Evolutionary conservation across 306 rosid species (phyloP).

Genomic region (barrel medic (Medicago truncatula)): DNA sequence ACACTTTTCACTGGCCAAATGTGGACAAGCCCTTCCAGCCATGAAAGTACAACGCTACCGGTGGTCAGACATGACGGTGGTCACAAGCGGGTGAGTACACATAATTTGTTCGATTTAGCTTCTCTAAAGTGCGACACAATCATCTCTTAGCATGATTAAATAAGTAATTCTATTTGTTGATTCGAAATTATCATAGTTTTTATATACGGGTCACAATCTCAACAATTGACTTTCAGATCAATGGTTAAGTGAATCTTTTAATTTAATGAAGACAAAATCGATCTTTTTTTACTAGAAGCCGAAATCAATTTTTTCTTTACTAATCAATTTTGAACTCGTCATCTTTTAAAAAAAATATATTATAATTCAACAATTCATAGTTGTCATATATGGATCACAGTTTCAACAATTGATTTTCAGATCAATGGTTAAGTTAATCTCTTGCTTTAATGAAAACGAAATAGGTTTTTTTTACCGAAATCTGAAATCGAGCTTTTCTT

Average conservation of each 20-base stretch:
- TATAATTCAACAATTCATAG: too few species aligned
- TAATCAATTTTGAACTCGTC: background rate
- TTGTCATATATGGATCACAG: too few species aligned
- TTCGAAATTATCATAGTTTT: background rate
- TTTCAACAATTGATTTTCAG: too few species aligned
- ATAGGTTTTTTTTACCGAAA: too few species aligned
- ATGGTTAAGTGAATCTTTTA: background rate
- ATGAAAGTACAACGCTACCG: background rate
- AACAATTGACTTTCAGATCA: background rate
- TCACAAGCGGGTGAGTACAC: conserved; percentile 55
- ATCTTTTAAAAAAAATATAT: too few species aligned
- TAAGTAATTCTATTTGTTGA: background rate
- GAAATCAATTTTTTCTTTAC: background rate
- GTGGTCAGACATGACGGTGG: conserved; percentile 40
- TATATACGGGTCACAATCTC: background rate
- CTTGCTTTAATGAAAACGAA: too few species aligned
- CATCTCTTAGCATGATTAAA: background rate
- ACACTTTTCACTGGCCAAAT: conserved; percentile 70
- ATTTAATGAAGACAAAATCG: background rate
- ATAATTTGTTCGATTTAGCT: background rate
- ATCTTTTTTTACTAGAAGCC: background rate
- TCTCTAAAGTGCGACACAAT: background rate
- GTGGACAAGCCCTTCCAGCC: conserved; percentile 56
- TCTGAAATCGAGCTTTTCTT: too few species aligned
- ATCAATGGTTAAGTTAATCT: background rate